Evolutionary conservation across 1,139 yeast species (phyloP).

Genomic region (Groenewaldozyma auringiensis): DNA sequence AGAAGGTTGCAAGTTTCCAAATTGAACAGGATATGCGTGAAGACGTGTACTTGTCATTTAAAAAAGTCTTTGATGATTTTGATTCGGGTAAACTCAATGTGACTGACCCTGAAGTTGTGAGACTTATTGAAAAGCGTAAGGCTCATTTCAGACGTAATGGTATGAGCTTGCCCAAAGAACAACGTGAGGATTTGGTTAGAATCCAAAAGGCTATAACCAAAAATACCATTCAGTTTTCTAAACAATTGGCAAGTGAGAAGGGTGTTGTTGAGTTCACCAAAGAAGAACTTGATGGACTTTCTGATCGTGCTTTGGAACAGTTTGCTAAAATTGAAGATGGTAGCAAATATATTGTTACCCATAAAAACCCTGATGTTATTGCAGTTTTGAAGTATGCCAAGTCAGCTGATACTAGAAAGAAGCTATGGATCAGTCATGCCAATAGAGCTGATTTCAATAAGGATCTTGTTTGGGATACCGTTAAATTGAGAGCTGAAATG

Average conservation of each 20-base stretch:
- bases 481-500: conserved; percentile 51
- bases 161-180: conserved; percentile 48
- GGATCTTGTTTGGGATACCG: conserved; percentile 49
- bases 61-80: conserved; percentile 28
- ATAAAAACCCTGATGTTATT: conserved; percentile 69
- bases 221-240: conserved; percentile 49
- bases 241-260: conserved; percentile 64
- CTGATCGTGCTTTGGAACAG: conserved; percentile 51
- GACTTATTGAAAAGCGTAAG: conserved; percentile 51
- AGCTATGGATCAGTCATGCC: conserved; percentile 58
- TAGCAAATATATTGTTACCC: conserved; percentile 55
- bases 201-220: conserved; percentile 54
- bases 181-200: conserved; percentile 48
- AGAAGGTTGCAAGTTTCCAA: conserved; percentile 44
- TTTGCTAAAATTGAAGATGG: conserved; percentile 45
- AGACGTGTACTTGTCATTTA: conserved; percentile 57
- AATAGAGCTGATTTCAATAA: conserved; percentile 56
- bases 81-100: conserved; percentile 14
- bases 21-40: conserved; percentile 61
- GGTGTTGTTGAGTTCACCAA: conserved; percentile 51
- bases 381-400: conserved; percentile 71
- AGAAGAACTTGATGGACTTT: conserved; percentile 69
- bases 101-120: conserved; percentile 48
- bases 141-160: conserved; percentile 59
- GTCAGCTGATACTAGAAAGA: conserved; percentile 54